Conservation (phyloP, 2,329 filamentous ascomycete species). For the Cladosporium colombiae region DNA sequence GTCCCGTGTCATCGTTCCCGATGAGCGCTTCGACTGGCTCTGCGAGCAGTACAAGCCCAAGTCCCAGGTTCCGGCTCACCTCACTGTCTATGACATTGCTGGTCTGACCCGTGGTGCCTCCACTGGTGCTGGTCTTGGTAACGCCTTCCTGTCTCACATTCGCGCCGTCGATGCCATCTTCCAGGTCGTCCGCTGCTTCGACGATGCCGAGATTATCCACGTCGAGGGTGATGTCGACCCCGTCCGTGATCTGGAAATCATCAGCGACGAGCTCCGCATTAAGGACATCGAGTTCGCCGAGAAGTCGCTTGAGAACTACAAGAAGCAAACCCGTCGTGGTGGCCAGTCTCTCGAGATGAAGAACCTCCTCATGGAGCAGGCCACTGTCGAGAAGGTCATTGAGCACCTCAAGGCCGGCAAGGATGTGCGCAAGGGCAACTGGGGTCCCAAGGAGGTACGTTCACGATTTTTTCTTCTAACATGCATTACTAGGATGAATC, state of each 20-base stretch:
- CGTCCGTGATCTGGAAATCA: slow-evolving; percentile 89
- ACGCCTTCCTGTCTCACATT: slow-evolving; percentile 97
- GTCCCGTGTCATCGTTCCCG: slow-evolving; percentile 93
- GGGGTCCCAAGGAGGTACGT: slow-evolving; percentile 92
- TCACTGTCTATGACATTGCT: slow-evolving; percentile 98
- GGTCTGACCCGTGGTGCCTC: slow-evolving; percentile 94
- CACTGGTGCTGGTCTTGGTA: slow-evolving; percentile 94
- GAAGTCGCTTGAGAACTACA: slow-evolving; percentile 87
- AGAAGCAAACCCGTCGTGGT: slow-evolving; percentile 92
- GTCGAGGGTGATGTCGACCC: slow-evolving; percentile 99
- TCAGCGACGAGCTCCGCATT: slow-evolving; percentile 91
- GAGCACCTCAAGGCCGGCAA: slow-evolving; percentile 83
- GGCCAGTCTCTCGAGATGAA: slow-evolving; percentile 97
- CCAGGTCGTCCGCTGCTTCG: slow-evolving; percentile 57
- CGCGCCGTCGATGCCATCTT: slow-evolving; percentile 62
- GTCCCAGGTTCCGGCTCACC: slow-evolving; percentile 91
- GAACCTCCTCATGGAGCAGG: slow-evolving; percentile 92
- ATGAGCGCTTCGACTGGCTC: slow-evolving; percentile 95
- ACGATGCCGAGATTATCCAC: slow-evolving; percentile 99
- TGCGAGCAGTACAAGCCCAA: slow-evolving; percentile 97
- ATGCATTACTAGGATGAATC: slow-evolving; percentile 82
- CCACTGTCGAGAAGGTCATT: slow-evolving; percentile 87
- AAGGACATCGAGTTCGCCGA: slow-evolving; percentile 99
- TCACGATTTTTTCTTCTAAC: slow-evolving; percentile 28
- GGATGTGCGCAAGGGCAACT: slow-evolving; percentile 87